Conservation (phyloP, 768 basidiomycete genomes). For the Termitomyces sp. region DNA sequence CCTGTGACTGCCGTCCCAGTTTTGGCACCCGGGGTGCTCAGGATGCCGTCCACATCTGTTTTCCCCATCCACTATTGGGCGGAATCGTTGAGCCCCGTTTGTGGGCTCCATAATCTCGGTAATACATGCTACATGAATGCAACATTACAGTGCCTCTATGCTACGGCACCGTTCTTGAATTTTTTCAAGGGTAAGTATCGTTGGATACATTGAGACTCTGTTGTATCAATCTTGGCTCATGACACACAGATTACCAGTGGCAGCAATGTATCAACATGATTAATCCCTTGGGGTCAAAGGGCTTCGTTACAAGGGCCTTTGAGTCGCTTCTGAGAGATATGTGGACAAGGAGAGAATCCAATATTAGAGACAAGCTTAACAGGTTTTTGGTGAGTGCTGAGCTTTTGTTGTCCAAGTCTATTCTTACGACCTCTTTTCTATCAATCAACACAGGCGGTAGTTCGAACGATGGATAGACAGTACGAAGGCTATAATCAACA, state of each 20-base stretch:
- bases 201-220: neutral
- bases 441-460: neutral
- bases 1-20: conserved; percentile 29
- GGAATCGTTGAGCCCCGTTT: conserved; percentile 71
- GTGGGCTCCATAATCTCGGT: conserved; percentile 89
- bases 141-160: conserved; percentile 93
- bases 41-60: conserved; percentile 50
- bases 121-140: conserved; percentile 99
- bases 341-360: conserved; percentile 83
- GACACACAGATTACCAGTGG: conserved; percentile 66
- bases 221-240: conserved; percentile 4
- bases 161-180: conserved; percentile 87
- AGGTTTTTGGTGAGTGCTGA: conserved; percentile 73
- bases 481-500: conserved; percentile 90
- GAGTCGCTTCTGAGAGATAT: conserved; percentile 79
- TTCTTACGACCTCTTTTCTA: neutral
- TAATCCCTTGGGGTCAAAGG: conserved; percentile 87
- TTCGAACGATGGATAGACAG: conserved; percentile 28
- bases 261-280: conserved; percentile 76
- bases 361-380: conserved; percentile 58
- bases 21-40: conserved; percentile 51
- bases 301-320: conserved; percentile 76
- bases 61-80: conserved; percentile 85
- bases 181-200: conserved; percentile 77
- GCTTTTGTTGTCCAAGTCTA: conserved; percentile 33